These are phyloP conservation scores for Globisporangium apiculatum DNA, from an alignment of 352 stramenopile genomes.

Conservation along the genomic window DNA sequence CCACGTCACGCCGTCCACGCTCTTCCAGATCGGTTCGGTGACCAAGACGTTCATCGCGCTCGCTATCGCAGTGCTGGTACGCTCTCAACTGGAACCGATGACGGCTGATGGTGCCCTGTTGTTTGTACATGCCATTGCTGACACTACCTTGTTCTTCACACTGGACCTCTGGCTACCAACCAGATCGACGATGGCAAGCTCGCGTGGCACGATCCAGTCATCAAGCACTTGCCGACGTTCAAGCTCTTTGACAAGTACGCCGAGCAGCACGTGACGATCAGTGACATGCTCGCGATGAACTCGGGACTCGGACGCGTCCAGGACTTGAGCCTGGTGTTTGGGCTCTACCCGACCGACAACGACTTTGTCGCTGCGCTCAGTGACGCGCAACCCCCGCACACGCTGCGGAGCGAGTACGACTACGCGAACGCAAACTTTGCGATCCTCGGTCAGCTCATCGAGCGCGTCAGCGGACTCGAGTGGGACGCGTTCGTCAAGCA, in stretches of 20 bases:
- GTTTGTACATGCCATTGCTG: not conserved
- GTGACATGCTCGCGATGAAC: constrained; percentile 55
- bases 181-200: constrained; percentile 49
- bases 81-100: not conserved
- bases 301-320: constrained; percentile 29
- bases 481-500: constrained; percentile 51
- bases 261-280: constrained; percentile 37
- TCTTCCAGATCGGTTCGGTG: constrained; percentile 68
- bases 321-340: constrained; percentile 23
- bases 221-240: constrained; percentile 45
- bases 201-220: constrained; percentile 43
- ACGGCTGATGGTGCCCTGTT: too few relatives aligned
- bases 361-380: constrained; percentile 27
- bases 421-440: constrained; percentile 61
- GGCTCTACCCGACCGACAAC: constrained; percentile 28
- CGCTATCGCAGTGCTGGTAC: constrained; percentile 30
- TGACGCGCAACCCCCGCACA: constrained; percentile 30
- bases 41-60: constrained; percentile 59
- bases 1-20: constrained; percentile 25
- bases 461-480: constrained; percentile 30
- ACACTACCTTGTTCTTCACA: not conserved
- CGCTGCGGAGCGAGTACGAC: constrained; percentile 38
- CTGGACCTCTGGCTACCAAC: not conserved
- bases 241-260: constrained; percentile 52
- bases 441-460: constrained; percentile 52